Evolutionary conservation across 257 asterid genomes (phyloP).

Genomic region (Gardenia jasminoides): DNA sequence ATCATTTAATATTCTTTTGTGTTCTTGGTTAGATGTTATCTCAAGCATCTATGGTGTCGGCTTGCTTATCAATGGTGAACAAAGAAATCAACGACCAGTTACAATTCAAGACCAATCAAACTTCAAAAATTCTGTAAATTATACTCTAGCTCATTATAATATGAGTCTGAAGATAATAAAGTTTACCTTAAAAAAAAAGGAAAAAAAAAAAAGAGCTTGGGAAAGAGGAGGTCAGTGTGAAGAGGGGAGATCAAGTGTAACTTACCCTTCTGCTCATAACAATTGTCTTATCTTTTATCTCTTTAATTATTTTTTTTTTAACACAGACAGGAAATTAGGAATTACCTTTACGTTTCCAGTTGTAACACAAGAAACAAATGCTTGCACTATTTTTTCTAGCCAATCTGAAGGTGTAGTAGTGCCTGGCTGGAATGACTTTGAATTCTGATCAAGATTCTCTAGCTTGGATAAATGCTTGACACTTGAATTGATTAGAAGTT

Average conservation of each 20-base stretch:
- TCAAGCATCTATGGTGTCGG: not conserved
- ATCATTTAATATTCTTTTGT: not conserved
- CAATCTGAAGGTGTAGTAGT: constrained; percentile 43
- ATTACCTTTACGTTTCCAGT: constrained; percentile 95
- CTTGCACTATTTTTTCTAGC: constrained; percentile 87
- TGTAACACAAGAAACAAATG: constrained; percentile 88
- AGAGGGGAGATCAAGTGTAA: not conserved
- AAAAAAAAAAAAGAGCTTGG: not conserved
- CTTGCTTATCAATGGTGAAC: not conserved
- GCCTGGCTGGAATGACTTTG: constrained; percentile 31
- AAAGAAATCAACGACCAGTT: not conserved
- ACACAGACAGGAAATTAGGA: not conserved
- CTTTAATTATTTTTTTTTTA: not conserved
- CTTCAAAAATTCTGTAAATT: not conserved
- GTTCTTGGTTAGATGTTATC: not conserved
- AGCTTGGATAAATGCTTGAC: constrained; percentile 25
- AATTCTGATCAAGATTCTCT: constrained; percentile 31
- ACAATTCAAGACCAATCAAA: not conserved
- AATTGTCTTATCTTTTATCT: not conserved
- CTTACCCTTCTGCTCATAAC: not conserved
- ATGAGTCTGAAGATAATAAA: not conserved
- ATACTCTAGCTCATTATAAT: too few relatives aligned
- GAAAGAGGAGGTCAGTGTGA: not conserved
- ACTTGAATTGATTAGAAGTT: constrained; percentile 20
- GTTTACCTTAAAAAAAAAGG: not conserved